Evolutionary conservation across 129 eudicot genomes (phyloP).

Genomic region (Artemisia tridentata): DNA sequence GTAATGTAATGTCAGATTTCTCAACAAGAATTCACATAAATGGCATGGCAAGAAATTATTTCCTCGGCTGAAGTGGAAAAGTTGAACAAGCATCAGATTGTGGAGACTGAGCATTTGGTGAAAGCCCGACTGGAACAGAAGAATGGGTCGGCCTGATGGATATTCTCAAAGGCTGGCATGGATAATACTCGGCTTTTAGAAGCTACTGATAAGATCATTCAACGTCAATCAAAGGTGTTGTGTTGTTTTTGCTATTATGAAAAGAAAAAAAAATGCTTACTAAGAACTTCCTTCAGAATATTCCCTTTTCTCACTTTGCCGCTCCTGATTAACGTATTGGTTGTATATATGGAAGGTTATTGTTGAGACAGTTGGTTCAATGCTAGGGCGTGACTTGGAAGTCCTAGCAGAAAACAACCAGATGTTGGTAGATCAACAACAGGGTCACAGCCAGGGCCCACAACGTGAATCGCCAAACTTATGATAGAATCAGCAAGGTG

Average conservation of each 20-base stretch:
- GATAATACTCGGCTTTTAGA: conserved; percentile 91
- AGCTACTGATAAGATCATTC: conserved; percentile 81
- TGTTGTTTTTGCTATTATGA: neutral
- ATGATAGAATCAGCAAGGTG: no score
- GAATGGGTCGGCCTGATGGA: conserved; percentile 89
- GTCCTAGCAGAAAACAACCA: no score
- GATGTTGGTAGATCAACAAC: no score
- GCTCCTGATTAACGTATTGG: conserved; percentile 7
- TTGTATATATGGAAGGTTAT: conserved; percentile 50
- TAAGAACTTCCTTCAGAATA: no score
- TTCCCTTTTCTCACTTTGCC: neutral
- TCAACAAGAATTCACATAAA: conserved; percentile 89
- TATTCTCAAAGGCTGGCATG: no score
- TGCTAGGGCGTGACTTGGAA: no score
- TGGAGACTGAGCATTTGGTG: conserved; percentile 94
- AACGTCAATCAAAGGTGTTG: conserved; percentile 86
- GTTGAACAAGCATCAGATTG: conserved; percentile 93
- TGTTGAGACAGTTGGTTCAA: no score
- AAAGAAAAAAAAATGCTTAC: neutral
- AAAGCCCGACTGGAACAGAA: conserved; percentile 92
- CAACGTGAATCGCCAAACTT: no score
- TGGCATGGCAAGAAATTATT: conserved; percentile 98
- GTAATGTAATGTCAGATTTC: no score
- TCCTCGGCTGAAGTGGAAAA: conserved; percentile 96
- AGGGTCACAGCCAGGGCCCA: no score